Conservation (phyloP, 768 basidiomycete genomes). For the Tulasnella sp. region DNA sequence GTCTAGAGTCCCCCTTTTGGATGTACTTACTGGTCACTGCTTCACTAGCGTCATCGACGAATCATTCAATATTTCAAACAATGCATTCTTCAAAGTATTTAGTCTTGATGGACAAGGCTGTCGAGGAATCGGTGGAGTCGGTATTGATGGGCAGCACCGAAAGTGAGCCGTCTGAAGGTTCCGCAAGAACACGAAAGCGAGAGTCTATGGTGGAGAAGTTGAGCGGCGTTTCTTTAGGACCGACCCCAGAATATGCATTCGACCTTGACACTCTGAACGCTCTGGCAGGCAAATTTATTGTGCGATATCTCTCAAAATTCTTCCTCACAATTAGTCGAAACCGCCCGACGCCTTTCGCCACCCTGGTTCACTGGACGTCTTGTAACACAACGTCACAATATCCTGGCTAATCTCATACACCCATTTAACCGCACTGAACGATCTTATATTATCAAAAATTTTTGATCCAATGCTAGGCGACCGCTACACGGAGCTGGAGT, state of each 20-base stretch:
- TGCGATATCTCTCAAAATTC: too few relatives aligned
- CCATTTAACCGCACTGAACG: too few relatives aligned
- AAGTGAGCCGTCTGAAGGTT: conserved; percentile 59
- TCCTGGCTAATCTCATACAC: too few relatives aligned
- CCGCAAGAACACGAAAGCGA: conserved; percentile 71
- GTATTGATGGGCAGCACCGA: conserved; percentile 73
- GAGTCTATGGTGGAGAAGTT: background rate
- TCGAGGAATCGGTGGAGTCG: conserved; percentile 43
- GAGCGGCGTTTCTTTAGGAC: background rate
- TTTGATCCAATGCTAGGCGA: too few relatives aligned
- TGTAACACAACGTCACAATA: conserved; percentile 37
- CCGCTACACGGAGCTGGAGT: too few relatives aligned
- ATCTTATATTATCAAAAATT: too few relatives aligned
- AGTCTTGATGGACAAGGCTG: conserved; percentile 51
- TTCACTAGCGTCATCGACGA: conserved; percentile 57
- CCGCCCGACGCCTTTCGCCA: too few relatives aligned
- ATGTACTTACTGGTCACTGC: conserved; percentile 72
- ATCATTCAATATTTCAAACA: conserved; percentile 75
- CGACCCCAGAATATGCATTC: background rate
- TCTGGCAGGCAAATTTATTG: background rate
- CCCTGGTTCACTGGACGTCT: too few relatives aligned
- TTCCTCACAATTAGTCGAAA: background rate
- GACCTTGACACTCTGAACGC: background rate
- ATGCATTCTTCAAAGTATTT: conserved; percentile 75
- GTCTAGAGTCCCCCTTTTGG: conserved; percentile 45